phyloP scores from a whole-genome alignment of 176 grass and related monocot species.

The Leersia perrieri region DNA sequence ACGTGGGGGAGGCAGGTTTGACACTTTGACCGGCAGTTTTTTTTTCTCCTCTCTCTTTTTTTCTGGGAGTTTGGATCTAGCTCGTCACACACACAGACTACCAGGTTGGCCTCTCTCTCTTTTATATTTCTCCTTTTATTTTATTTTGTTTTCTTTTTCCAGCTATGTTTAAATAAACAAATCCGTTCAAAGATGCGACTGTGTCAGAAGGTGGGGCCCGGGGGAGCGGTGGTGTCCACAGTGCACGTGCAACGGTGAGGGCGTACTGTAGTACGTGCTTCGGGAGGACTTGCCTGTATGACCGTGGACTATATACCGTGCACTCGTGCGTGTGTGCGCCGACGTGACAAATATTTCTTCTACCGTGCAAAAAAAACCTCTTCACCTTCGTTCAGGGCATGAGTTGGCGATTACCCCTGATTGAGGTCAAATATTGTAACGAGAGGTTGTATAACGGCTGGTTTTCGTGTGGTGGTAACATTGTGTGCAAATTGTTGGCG shows the following conservation, averaged over 20 bases:
- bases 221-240: neutral
- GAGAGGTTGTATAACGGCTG: no score
- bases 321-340: neutral
- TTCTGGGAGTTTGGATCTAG: conserved; percentile 22
- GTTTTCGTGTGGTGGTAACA: no score
- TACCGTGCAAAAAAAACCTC: no score
- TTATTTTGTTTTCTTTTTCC: neutral
- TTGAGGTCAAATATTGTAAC: neutral
- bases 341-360: neutral
- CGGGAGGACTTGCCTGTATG: neutral
- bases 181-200: neutral
- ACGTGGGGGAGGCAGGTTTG: conserved; percentile 59
- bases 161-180: neutral
- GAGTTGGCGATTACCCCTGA: neutral
- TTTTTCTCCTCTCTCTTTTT: conserved; percentile 33
- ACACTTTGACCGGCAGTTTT: conserved; percentile 69
- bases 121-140: neutral
- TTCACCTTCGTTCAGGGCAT: no score
- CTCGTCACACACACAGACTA: neutral
- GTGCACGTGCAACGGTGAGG: neutral
- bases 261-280: no score
- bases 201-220: neutral
- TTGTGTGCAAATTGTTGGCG: no score
- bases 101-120: neutral
- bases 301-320: neutral